Evolutionary conservation across 306 rosid genomes (phyloP), one percentile per base, ranked within the genome.

Genomic region (Cicer yamashitae): DNA sequence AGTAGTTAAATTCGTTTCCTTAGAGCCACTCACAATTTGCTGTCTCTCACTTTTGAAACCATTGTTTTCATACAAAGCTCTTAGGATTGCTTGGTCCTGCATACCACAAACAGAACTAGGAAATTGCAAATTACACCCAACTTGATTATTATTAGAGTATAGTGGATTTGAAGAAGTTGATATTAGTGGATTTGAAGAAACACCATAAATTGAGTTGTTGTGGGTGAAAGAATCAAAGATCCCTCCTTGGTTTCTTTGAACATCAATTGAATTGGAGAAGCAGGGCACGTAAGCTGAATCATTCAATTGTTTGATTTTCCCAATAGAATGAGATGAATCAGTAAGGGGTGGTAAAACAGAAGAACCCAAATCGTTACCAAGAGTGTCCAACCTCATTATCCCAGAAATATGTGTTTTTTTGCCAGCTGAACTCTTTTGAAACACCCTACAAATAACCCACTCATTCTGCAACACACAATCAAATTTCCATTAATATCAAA

Each of bases 201-300:
- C 79, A 6, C 82, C 81, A 7, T 81, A 88, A 1, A 58, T n/a
- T 10, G 85, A 56, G 50, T 64, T 64, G 50, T n/a, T 50, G 77
- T 76, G 81, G 57, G 66, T 74, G 88, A 83, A 79, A 74, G 87
- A 81, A 78, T 85, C 88, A 63, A 73, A 73, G 76, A 86, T 59
- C 46, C 70, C 86, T 65, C 72, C 87, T 65, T 78, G 96, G 86
- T 87, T 87, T 81, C 89, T 84, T 50, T 71, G 91, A 82, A 82
- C 80, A 82, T 86, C 84, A 67, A 86, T 69, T 75, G 85, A 80
- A 83, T 81, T 90, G 99, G 99, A 96, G 99, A 96, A 96, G 99
- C 99, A 96, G 99, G 99, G 90, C 99, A 96, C 99, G 99, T 92
- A 83, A 75, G 72, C 71, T 54, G 89, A 82, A 65, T 85, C 91